Percentiles rank a stretch among this genome's conserved stretches.
phyloP scores from a whole-genome alignment of 2,329 filamentous ascomycete genomes.

The Colletotrichum cuscutae region DNA sequence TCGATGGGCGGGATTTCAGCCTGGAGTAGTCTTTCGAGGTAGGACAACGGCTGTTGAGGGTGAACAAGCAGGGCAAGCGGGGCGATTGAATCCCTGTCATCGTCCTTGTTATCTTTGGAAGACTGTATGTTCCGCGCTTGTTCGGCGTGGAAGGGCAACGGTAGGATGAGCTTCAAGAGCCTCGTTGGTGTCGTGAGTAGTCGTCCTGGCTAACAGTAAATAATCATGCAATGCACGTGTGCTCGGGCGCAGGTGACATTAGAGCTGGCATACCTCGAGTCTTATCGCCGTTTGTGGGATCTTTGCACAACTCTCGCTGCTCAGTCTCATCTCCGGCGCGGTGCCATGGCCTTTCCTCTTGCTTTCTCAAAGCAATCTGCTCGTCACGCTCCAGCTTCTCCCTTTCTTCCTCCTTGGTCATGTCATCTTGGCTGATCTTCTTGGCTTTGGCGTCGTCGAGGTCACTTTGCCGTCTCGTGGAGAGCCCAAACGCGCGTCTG shows the following conservation, averaged over 20 bases:
- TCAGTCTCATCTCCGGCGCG: conserved; percentile 66
- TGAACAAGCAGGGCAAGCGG: conserved; percentile 87
- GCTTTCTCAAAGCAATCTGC: conserved; percentile 61
- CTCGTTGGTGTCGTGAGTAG: conserved; percentile 83
- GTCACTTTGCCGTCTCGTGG: background rate
- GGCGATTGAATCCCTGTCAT: conserved; percentile 66
- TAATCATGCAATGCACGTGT: background rate
- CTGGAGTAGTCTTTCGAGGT: conserved; percentile 89
- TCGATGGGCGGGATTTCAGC: conserved; percentile 81
- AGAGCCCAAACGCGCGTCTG: conserved; percentile 7
- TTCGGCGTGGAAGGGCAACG: conserved; percentile 60
- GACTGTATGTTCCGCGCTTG: conserved; percentile 15
- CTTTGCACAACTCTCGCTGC: conserved; percentile 43
- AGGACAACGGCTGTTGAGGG: conserved; percentile 90
- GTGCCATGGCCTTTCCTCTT: conserved; percentile 73
- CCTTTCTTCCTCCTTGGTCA: conserved; percentile 39
- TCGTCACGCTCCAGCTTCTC: conserved; percentile 49
- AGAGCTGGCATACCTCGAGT: conserved; percentile 43
- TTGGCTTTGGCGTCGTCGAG: conserved; percentile 41
- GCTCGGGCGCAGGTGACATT: background rate
- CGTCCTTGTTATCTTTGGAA: conserved; percentile 39
- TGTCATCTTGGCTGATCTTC: conserved; percentile 37
- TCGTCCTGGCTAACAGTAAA: conserved; percentile 63
- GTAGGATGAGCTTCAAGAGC: conserved; percentile 83
- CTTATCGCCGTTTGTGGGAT: conserved; percentile 39